Evolutionary conservation across 345 rosid species (phyloP), one percentile per base, ranked within the genome.

Genomic region (Brassica carinata): DNA sequence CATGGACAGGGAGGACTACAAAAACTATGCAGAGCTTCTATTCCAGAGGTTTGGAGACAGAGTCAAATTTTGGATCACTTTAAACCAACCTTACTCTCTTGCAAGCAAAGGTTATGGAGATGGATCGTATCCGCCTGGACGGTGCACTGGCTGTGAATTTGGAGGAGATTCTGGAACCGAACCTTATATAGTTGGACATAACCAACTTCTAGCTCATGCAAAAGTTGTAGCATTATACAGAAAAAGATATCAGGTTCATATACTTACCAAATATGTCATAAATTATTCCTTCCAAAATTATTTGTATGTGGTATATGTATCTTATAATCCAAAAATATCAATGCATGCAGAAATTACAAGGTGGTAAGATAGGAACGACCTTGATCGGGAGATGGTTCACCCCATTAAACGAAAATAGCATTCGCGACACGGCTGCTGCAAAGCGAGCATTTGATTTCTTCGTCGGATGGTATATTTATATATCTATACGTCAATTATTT

Each of bases 191-290:
- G 30, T 27, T 27, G 30, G 30, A 82, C 88, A 87, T 67, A 34
- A 86, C 66, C 17, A 84, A 65, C 81, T 88, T 34, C 76, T 88
- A 8, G 76, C 90, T 19, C 90, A 88, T 30, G 85, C 85, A 1
- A 69, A 81, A 58, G 67, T 83, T 17, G 90, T 65, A 3, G 9
- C 67, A 19, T 2, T 79, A 31, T 85, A 83, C 65, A 53, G 74
- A 1, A 23, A 66, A 17, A 79, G 76, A 31, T 85, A 87, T 8
- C 69, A 83, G 69, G 76, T 57, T 17, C 63, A 57, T 57, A 18
- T 57, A 57, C 45, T 18, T 7, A 8, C 27, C 13, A 18, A 7
- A 57, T 18, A 3, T 55, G 19, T 15, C 23, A 15, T 55, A 8
- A 55, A 15, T 15, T 13, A 13, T 13, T 13, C 5, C 6, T 23